phyloP scores from a whole-genome alignment of 352 stramenopile species.

The Phytophthora melonis region DNA sequence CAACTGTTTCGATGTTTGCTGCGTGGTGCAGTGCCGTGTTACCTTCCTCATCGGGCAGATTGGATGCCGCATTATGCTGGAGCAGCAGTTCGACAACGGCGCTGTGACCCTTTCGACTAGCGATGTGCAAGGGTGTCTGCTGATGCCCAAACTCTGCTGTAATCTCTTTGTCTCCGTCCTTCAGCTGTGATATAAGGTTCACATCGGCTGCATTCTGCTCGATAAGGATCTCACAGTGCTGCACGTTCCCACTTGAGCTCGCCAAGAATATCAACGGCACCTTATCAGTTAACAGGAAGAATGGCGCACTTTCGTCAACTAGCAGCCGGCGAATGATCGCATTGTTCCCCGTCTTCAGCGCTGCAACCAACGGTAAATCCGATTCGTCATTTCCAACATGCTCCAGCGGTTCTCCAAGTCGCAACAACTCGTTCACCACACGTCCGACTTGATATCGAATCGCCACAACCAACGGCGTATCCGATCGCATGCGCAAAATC shows the following conservation, averaged over 20 bases:
- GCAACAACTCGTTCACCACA: conserved; percentile 82
- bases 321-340: conserved; percentile 78
- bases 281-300: conserved; percentile 82
- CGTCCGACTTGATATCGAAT: conserved; percentile 84
- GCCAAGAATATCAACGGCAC: conserved; percentile 81
- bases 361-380: conserved; percentile 75
- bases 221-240: conserved; percentile 82
- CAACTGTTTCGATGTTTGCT: conserved; percentile 69
- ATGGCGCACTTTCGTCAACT: conserved; percentile 73
- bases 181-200: conserved; percentile 81
- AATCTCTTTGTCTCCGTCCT: conserved; percentile 85
- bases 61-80: conserved; percentile 71
- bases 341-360: conserved; percentile 77
- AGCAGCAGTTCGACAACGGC: conserved; percentile 73
- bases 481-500: conserved; percentile 69
- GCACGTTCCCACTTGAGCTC: conserved; percentile 69
- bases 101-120: conserved; percentile 73
- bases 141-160: conserved; percentile 68
- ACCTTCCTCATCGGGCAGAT: conserved; percentile 81
- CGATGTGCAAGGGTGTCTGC: conserved; percentile 84
- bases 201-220: conserved; percentile 64
- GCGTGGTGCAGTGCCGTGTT: conserved; percentile 84
- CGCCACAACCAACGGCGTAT: conserved; percentile 72
- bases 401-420: conserved; percentile 61
- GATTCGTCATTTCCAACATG: conserved; percentile 52